Evolutionary conservation across 2,329 filamentous ascomycete genomes (phyloP), one percentile per base, ranked within the genome.

Genomic region (Trichoderma sp.): DNA sequence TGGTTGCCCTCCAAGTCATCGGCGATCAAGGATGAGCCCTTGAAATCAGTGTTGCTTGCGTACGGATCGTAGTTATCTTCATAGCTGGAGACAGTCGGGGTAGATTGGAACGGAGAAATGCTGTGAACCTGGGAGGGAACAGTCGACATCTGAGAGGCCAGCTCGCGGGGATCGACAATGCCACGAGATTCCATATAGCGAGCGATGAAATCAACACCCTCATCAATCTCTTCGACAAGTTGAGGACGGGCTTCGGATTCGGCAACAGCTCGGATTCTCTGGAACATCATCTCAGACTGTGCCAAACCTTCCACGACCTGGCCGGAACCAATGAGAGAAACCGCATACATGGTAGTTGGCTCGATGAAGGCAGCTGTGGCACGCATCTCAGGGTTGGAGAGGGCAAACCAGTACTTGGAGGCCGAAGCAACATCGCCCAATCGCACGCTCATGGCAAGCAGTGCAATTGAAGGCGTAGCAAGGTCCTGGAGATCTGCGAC

Each of bases 21-120:
- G 0, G 93, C 92, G 76, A 98, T 97, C 69, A 93, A 85, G 18
- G 94, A 91, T 14, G 96, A 98, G 51, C 93, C 94, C 80, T 95
- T 95, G 84, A 96, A 95, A 79, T 99, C 96, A 39, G 93, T 97
- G 72, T 88, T 94, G 75, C 92, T 89, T 16, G 91, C 92, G 77
- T 98, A 97, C 1, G 96, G 96, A 76, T 99, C 96, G 75, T 91
- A 96, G 8, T 89, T 90, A 72, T 97, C 95, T 75, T 96, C 91
- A 69, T 88, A 90, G 66, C 87, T 86, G 5, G 89, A 85, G 7
- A 86, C 84, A 7, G 85, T 85, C 3, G 85, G 81, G 13, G 87
- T 84, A 1, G 87, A 84, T 55, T 86, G 77, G 69, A 83, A 88
- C 13, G 85, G 81, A 5, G 85, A 85, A n/a, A 83, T 70, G 14